Evolutionary conservation across 225 moss, liverwort and hornwort genomes (phyloP).

Genomic region (Marchantia polymorpha): DNA sequence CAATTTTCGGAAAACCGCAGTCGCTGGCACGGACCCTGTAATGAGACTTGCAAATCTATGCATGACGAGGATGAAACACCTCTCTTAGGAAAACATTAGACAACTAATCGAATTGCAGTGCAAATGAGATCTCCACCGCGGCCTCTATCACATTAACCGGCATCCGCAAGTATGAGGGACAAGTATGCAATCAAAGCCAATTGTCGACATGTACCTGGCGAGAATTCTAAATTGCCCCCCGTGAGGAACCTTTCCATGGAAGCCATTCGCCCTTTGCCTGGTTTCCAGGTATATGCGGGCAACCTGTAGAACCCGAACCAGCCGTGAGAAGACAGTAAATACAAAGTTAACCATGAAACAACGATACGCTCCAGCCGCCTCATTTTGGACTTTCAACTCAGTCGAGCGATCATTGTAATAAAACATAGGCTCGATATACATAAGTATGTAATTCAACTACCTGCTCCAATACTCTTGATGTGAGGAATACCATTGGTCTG

Average conservation of each 20-base stretch:
- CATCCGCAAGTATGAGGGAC: too few relatives aligned
- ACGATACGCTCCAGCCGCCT: neutral
- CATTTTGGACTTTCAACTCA: neutral
- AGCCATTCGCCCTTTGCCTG: constrained; percentile 93
- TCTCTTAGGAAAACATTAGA: neutral
- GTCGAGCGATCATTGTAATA: neutral
- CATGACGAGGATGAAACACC: neutral
- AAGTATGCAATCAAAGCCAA: neutral
- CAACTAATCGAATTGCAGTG: neutral
- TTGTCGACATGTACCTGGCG: constrained; percentile 57
- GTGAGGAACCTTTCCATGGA: constrained; percentile 87
- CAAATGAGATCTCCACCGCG: neutral
- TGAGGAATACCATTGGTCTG: too few relatives aligned
- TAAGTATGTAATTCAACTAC: neutral
- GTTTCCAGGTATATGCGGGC: constrained; percentile 72
- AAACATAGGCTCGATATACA: neutral
- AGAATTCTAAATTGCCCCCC: constrained; percentile 64
- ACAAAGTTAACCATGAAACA: neutral
- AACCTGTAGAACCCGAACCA: constrained; percentile 43
- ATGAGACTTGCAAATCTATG: neutral
- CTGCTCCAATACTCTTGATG: neutral
- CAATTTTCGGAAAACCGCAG: too few relatives aligned
- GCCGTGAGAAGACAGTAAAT: neutral
- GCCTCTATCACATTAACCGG: neutral
- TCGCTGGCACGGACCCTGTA: too few relatives aligned